Conservation (phyloP, 495 filamentous ascomycete species). For the Hamigera avellanea region DNA sequence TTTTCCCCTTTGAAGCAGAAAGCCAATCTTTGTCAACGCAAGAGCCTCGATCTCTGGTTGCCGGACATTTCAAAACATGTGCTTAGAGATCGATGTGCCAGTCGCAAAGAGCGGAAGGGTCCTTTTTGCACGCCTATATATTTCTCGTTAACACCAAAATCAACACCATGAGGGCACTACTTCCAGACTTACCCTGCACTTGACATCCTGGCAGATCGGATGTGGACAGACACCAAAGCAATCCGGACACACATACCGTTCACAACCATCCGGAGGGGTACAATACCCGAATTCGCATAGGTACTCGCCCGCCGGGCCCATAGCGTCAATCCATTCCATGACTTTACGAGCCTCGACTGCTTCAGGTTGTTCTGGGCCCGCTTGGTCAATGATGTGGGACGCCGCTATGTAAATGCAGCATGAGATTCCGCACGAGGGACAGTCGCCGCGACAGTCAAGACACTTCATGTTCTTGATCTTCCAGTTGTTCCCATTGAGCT, state of each 20-base stretch:
- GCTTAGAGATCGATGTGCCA: slow-evolving; percentile 11
- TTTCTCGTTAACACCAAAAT: too few relatives aligned
- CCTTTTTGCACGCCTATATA: slow-evolving; percentile 16
- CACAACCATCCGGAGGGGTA: slow-evolving; percentile 11
- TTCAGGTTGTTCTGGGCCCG: neutral
- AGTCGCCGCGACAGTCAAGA: slow-evolving; percentile 8
- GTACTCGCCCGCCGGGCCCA: neutral
- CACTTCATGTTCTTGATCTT: slow-evolving; percentile 11
- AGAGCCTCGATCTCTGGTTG: too few relatives aligned
- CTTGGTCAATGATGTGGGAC: neutral
- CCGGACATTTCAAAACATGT: too few relatives aligned
- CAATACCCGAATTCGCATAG: slow-evolving; percentile 16
- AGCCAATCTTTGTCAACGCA: too few relatives aligned
- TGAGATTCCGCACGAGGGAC: slow-evolving; percentile 8
- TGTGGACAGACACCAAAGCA: slow-evolving; percentile 21
- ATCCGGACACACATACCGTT: slow-evolving; percentile 15
- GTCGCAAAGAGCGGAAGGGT: slow-evolving; percentile 16
- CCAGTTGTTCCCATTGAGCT: slow-evolving; percentile 7
- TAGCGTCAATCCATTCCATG: slow-evolving; percentile 5
- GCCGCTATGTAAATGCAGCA: slow-evolving; percentile 8
- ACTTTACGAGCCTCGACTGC: slow-evolving; percentile 1
- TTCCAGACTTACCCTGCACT: slow-evolving; percentile 17
- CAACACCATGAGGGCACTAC: too few relatives aligned
- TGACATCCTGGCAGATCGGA: slow-evolving; percentile 16
- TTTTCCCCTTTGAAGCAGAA: too few relatives aligned